Percentiles rank a stretch among this genome's conserved stretches.
phyloP scores from a whole-genome alignment of 768 basidiomycete genomes.

The Hortiboletus flavorubellus region DNA sequence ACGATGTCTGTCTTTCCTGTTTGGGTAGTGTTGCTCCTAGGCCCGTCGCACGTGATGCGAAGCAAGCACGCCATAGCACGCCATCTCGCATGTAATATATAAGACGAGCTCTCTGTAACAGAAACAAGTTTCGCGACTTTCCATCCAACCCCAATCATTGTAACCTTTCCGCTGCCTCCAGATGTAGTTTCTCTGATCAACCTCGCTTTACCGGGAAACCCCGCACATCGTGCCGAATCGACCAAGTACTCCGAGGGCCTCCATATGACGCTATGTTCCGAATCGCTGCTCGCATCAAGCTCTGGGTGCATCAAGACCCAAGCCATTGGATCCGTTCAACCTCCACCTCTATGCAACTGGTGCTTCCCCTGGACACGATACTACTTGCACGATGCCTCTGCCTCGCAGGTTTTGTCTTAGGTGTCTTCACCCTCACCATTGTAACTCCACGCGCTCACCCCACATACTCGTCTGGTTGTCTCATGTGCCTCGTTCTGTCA shows the following conservation, averaged over 20 bases:
- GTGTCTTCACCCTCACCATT: no score
- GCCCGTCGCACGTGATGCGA: conserved; percentile 29
- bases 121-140: neutral
- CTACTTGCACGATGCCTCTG: neutral
- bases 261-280: no score
- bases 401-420: no score
- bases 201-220: neutral
- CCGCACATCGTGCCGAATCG: neutral
- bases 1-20: neutral
- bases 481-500: neutral
- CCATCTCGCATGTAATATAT: conserved; percentile 23
- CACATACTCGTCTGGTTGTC: no score
- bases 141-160: neutral
- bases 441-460: neutral
- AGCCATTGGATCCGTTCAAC: neutral
- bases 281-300: neutral
- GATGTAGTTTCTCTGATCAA: neutral
- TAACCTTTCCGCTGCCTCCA: no score
- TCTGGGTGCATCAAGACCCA: neutral
- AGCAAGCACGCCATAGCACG: conserved; percentile 30
- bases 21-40: neutral
- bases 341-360: neutral
- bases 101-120: neutral
- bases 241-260: neutral
- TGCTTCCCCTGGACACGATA: neutral